Evolutionary conservation across 805 yeast species (phyloP), one percentile per base, ranked within the genome.

Genomic region (Candida saitoana): DNA sequence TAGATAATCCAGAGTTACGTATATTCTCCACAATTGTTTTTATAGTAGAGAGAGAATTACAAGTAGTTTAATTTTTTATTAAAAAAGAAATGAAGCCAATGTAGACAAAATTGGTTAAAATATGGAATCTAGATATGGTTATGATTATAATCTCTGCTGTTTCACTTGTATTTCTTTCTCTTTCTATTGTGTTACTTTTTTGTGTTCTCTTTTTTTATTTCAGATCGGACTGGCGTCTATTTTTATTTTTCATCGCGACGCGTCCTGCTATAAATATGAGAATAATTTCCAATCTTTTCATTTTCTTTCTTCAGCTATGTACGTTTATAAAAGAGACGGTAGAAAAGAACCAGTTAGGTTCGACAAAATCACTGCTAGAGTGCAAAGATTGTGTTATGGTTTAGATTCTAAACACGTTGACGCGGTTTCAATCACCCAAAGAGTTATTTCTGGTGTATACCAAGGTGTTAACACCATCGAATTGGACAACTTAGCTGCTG

Each of bases 391-490:
- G 48, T 90, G 98, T 55, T 91, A 93, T 60, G 97, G 97, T 39
- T 77, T 93, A 53, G 96, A 91, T 62, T 75, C 95, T 31, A 77
- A 76, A 37, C 96, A 89, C 64, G 90, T 93, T 46, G 98, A 93
- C 60, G 90, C 98, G 29, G 96, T 87, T 42, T 87, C 93, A 50
- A 89, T 93, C 65, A 91, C 99, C 17, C 98, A 93, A 65, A 79
- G 95, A 60, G 95, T 91, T 54, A 90, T 89, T 49, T 79, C 93
- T 11, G 99, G 99, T 62, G 96, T 93, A 43, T 93, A 91, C 65
- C 95, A 88, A 58, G 98, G 98, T 57, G 99, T 93, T 40, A 89
- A 91, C 57, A 93, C 98, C 42, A 77, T 84, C 47, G 97, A 93
- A 48, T 65, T 69, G 48, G 75, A 69, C 50, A 69, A 69, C 54